Percentiles rank a stretch among this genome's conserved stretches.
Conservation (phyloP, 148 eudicot species). For the Arbutus unedo region DNA sequence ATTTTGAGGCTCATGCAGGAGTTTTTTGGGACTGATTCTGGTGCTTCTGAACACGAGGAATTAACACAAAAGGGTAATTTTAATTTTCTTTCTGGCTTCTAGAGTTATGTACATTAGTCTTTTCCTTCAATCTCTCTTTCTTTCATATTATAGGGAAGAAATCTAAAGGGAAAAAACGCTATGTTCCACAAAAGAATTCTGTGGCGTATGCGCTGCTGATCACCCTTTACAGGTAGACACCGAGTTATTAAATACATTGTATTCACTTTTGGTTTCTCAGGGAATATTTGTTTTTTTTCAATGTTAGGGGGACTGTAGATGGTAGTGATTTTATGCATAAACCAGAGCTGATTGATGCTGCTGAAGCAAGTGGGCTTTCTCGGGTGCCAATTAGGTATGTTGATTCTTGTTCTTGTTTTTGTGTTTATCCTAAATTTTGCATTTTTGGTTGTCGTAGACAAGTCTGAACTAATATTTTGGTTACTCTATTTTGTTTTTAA, state of each 20-base stretch:
- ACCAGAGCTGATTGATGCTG: constrained; percentile 85
- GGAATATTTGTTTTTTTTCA: background rate
- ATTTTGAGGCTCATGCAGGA: constrained; percentile 64
- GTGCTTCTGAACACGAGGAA: constrained; percentile 42
- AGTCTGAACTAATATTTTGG: background rate
- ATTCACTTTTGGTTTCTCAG: background rate
- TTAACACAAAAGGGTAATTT: constrained; percentile 49
- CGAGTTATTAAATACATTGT: background rate
- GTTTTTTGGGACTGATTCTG: constrained; percentile 48
- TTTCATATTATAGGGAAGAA: constrained; percentile 46
- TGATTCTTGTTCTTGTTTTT: constrained; percentile 7
- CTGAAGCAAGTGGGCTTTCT: constrained; percentile 96
- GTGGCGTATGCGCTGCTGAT: constrained; percentile 81
- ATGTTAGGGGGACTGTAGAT: constrained; percentile 44
- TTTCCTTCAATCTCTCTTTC: constrained; percentile 6
- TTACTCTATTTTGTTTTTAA: constrained; percentile 5
- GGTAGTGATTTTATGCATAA: constrained; percentile 72
- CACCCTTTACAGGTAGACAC: constrained; percentile 67
- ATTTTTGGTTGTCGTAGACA: background rate
- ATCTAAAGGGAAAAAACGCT: constrained; percentile 41
- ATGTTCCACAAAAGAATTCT: constrained; percentile 87
- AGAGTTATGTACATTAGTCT: background rate
- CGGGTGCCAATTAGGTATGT: constrained; percentile 77
- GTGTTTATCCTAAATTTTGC: background rate
- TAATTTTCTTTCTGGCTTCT: background rate